Evolutionary conservation across 2,329 filamentous ascomycete genomes (phyloP), one percentile per base, ranked within the genome.

Genomic region (Stemphylium lycopersici): DNA sequence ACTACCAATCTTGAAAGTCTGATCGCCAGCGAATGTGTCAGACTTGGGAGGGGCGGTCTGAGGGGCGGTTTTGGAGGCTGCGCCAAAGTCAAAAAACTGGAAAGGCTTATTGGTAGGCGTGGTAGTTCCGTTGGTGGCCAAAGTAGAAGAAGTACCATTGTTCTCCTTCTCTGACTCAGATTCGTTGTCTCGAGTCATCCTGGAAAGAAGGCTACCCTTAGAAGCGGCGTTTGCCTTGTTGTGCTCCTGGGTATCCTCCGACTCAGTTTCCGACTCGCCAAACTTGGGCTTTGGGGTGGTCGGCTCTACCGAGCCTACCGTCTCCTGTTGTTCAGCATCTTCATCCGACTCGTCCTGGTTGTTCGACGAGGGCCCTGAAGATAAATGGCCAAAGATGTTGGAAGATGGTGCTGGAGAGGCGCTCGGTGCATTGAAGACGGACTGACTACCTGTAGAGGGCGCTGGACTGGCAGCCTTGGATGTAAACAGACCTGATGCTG

Each of bases 321-420:
- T 24, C n/a, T 59, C 41, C n/a, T 51, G 52, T n/a, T 61, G 43
- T 7, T 63, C 59, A 20, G 43, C 46, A 38, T 65, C 63, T n/a
- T 69, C 69, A 13, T 67, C 67, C 2, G 65, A 62, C 39, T 73
- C 68, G 6, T 70, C 65, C 24, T 74, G 68, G 36, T 69, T 58
- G 45, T 64, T 65, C 1, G 70, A 71, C 11, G 70, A 72, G 13
- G 66, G 51, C 11, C 61, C 68, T n/a, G 69, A 70, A 7, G 70
- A 73, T 12, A 75, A 53, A 43, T 75, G 72, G 1, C 67, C 66
- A 38, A 75, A 75, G 10, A 72, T 67, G 36, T 74, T 75, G 15
- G 56, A 48, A 22, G 58, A 58, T 4, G 68, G 62, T 31, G 64
- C 62, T 12, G 58, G 58, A 8, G 61, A 62, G 37, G 56, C 56